These are phyloP conservation scores for Suillus americanus DNA, from an alignment of 768 basidiomycete genomes.

Conservation along the genomic window DNA sequence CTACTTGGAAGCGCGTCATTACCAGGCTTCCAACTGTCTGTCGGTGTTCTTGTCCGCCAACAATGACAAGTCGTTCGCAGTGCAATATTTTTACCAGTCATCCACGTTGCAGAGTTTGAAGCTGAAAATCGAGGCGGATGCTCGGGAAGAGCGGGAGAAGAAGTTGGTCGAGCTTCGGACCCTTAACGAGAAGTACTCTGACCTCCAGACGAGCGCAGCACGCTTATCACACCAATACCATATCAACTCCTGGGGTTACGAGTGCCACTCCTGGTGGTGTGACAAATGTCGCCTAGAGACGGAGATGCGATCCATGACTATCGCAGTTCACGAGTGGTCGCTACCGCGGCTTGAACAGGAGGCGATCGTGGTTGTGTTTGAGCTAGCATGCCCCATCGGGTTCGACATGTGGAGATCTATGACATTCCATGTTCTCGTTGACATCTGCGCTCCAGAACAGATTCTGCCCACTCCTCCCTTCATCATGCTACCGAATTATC, in stretches of 20 bases:
- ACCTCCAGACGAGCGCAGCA: neutral
- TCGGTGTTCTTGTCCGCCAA: slow-evolving; percentile 36
- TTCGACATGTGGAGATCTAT: slow-evolving; percentile 45
- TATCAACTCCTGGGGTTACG: neutral
- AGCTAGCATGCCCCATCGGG: slow-evolving; percentile 38
- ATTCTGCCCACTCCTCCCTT: slow-evolving; percentile 9
- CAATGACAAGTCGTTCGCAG: slow-evolving; percentile 26
- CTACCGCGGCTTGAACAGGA: slow-evolving; percentile 30
- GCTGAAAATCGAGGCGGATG: slow-evolving; percentile 29
- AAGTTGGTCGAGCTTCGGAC: slow-evolving; percentile 16
- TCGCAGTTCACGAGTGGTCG: slow-evolving; percentile 47
- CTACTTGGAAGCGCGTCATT: slow-evolving; percentile 35
- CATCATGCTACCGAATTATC: slow-evolving; percentile 16
- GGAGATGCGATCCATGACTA: slow-evolving; percentile 23
- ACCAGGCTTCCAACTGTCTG: slow-evolving; percentile 9
- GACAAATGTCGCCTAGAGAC: slow-evolving; percentile 27
- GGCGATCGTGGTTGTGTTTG: slow-evolving; percentile 39
- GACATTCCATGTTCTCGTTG: slow-evolving; percentile 39
- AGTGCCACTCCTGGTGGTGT: slow-evolving; percentile 15
- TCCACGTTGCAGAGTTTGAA: slow-evolving; percentile 24
- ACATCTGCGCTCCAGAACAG: slow-evolving; percentile 30
- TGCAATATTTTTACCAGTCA: slow-evolving; percentile 35
- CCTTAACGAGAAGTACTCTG: slow-evolving; percentile 16
- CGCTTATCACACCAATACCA: neutral
- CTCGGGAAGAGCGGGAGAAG: slow-evolving; percentile 17